These are phyloP conservation scores for Ambrosia artemisiifolia DNA, from an alignment of 129 eudicot species.

Conservation along the genomic window DNA sequence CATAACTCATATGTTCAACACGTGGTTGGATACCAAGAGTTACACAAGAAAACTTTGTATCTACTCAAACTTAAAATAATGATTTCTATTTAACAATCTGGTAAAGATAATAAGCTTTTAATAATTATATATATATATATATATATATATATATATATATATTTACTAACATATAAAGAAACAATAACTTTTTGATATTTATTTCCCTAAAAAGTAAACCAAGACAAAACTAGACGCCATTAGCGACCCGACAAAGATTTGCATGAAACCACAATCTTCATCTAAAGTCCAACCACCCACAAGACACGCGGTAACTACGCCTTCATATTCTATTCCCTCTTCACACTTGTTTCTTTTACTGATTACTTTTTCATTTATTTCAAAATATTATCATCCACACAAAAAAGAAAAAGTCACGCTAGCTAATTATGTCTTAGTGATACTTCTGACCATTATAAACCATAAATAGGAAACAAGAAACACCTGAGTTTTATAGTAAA, in stretches of 20 bases:
- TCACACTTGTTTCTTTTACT: not conserved
- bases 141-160: not conserved
- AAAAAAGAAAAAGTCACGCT: not conserved
- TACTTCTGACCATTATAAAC: not conserved
- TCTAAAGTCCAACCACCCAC: constrained; percentile 26
- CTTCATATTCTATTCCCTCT: constrained; percentile 19
- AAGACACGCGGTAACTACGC: constrained; percentile 16
- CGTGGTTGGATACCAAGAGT: too few species aligned
- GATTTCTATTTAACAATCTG: not conserved
- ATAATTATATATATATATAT: not conserved
- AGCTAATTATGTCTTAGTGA: not conserved
- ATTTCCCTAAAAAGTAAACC: not conserved
- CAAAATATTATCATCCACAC: not conserved
- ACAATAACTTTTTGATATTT: not conserved
- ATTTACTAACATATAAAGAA: not conserved
- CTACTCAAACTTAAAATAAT: not conserved
- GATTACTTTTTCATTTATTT: not conserved
- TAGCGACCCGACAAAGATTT: constrained; percentile 47
- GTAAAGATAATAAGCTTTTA: not conserved
- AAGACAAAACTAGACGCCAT: constrained; percentile 44
- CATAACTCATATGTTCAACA: too few species aligned
- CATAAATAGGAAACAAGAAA: not conserved
- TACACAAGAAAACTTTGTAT: not conserved
- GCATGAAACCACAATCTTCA: constrained; percentile 30
- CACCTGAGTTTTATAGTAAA: not conserved